Evolutionary conservation across 2,329 filamentous ascomycete species (phyloP), one percentile per base, ranked within the genome.

Genomic region (Botrytis cinerea): DNA sequence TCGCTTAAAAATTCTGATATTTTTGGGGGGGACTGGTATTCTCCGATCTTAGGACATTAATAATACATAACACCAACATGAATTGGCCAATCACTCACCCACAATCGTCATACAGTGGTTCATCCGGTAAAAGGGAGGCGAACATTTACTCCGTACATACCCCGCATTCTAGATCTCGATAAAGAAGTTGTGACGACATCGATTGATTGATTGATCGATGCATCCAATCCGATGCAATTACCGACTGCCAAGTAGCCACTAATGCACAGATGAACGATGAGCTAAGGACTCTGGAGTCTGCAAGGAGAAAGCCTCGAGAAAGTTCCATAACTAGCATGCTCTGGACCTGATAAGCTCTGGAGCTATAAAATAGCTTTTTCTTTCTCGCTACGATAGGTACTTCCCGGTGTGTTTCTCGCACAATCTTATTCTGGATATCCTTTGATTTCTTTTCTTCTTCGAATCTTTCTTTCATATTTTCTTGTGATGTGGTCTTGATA

Each of bases 161-260:
- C 66, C 48, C 66, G 35, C 66, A 43, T 68, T 57, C 8, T 16
- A 28, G 66, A 57, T 57, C 48, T 57, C 25, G 48, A 22, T 32
- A 35, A 51, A 9, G 5, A 28, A 28, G 16, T 68, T 40, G 64
- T 68, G 64, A 68, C 64, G 64, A 54, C 64, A 68, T 57, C 25
- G 46, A 68, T 14, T n/a, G 25, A 62, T 25, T 28, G 28, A 40
- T 22, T 45, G n/a, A 64, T 38, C 59, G 22, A 61, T 7, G 2
- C 60, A 43, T 28, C 46, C 46, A 3, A 54, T n/a, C 22, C 25
- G 14, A 38, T 10, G 22, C 32, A 20, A 63, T 46, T 64, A 46
- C 61, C 61, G 61, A n/a, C 1, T 46, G 62, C 40, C 62, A 32
- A 43, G 45, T 51, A n/a, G 9, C 8, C 46, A 28, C 46, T 54